Evolutionary conservation across 306 rosid genomes (phyloP), one percentile per base, ranked within the genome.

Genomic region (Quercus aquifolioides): DNA sequence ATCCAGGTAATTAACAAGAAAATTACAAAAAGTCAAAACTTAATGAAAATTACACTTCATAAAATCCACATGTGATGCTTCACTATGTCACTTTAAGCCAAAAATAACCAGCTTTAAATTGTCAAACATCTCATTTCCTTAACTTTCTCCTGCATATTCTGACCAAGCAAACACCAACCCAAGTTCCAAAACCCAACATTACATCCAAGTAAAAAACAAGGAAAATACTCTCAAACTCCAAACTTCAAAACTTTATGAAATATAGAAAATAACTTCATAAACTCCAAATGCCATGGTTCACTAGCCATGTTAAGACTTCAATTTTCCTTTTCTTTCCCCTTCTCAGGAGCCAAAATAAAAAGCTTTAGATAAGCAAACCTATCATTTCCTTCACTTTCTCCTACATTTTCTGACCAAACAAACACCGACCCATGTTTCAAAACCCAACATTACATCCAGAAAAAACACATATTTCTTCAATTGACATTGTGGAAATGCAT

Each of bases 121-220:
- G 11, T 10, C 23, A 5, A 57, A n/a, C 63, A 15, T 20, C 23
- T 25, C 28, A n/a, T 57, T 57, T 57, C 28, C 5, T 9, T 33
- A 21, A 57, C 46, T 31, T 28, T 74, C 55, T 38, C 31, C 74
- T 20, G 6, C 30, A 7, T 18, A 31, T 33, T 41, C 52, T 18
- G 18, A n/a, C 28, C 52, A 69, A 60, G 11, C 73, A 69, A 79
- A 82, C 38, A 70, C 28, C 51, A 10, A 84, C 23, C 43, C 63
- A 69, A 65, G 41, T 14, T 57, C 25, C 20, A 57, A 57, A 57
- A 57, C 63, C 63, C 63, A n/a, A 20, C 28, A 8, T 57, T 25
- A 20, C 63, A 20, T 57, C 3, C 43, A 38, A 38, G 11, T 7
- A 38, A 38, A 38, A 38, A 38, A 38, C 11, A 38, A 38, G 43